These are phyloP conservation scores for Chaetomium cochliodes DNA, from an alignment of 495 filamentous ascomycete genomes.

Conservation along the genomic window DNA sequence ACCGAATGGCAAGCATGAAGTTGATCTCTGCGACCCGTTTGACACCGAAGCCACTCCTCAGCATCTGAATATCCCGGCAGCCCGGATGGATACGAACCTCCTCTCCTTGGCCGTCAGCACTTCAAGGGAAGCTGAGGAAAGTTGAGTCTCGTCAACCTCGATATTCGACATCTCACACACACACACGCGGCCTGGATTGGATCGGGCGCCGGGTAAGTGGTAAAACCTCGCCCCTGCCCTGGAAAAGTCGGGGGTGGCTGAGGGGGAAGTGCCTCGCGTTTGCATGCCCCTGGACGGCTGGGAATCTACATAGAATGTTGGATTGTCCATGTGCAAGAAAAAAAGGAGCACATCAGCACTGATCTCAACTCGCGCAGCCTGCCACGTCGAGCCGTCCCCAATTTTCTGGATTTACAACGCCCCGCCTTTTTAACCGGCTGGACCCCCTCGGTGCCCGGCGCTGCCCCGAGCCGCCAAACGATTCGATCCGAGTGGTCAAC, in stretches of 20 bases:
- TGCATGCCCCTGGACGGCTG: not conserved
- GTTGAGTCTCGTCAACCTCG: not conserved
- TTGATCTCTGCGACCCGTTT: not conserved
- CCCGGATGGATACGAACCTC: not conserved
- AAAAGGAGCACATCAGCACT: not conserved
- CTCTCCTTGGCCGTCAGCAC: not conserved
- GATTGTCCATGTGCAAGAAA: not conserved
- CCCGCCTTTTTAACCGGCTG: not conserved
- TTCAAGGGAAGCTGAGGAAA: not conserved
- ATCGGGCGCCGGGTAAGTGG: not conserved
- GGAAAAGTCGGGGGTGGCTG: slow-evolving; percentile 11
- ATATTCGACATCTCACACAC: not conserved
- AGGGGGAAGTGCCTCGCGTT: not conserved
- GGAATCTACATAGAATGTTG: no score
- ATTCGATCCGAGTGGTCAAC: not conserved
- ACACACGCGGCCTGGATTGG: not conserved
- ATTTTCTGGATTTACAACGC: slow-evolving; percentile 12
- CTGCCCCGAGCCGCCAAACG: not conserved
- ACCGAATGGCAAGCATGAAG: slow-evolving; percentile 1
- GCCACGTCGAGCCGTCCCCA: slow-evolving; percentile 20
- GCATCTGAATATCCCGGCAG: not conserved
- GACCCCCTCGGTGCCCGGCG: not conserved
- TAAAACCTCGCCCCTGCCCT: slow-evolving; percentile 4
- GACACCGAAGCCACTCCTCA: slow-evolving; percentile 4
- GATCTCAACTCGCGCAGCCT: slow-evolving; percentile 15